Percentiles rank a stretch among this genome's conserved stretches.
phyloP scores from a whole-genome alignment of 169 alveolate species.

The Plasmodium vivax region DNA sequence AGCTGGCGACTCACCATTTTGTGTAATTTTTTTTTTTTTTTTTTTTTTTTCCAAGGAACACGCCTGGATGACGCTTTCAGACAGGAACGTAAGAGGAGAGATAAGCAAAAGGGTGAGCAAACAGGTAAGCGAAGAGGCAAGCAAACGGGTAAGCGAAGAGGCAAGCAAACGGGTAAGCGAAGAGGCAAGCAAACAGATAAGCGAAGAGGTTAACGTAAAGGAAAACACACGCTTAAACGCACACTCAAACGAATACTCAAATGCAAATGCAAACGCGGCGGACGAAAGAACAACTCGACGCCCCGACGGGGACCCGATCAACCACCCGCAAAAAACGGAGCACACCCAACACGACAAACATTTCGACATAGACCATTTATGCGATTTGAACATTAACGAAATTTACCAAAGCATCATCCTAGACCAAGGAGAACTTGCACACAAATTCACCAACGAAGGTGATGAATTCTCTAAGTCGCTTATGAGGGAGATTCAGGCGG shows the following conservation, averaged over 20 bases:
- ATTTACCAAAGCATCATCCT: conserved; percentile 25
- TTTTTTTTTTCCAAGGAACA: conserved; percentile 22
- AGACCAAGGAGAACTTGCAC: neutral
- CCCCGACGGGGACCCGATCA: neutral
- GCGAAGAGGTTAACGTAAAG: too few species aligned
- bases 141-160: neutral
- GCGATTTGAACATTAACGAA: conserved; percentile 13
- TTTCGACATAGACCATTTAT: conserved; percentile 13
- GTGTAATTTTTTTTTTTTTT: neutral
- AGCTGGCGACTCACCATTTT: neutral
- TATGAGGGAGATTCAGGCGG: neutral
- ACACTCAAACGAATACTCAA: neutral
- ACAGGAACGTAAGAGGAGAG: neutral
- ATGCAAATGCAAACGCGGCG: neutral
- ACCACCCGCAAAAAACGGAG: neutral
- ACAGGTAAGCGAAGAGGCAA: neutral
- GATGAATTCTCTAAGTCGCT: neutral
- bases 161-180: neutral
- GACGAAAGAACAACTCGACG: neutral
- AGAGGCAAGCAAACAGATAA: neutral
- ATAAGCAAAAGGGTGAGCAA: neutral
- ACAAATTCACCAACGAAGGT: neutral
- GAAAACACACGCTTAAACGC: neutral
- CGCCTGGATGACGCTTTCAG: conserved; percentile 47
- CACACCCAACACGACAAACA: neutral